phyloP scores from a whole-genome alignment of 2,329 filamentous ascomycete species.

The Verticillium isaacii region DNA sequence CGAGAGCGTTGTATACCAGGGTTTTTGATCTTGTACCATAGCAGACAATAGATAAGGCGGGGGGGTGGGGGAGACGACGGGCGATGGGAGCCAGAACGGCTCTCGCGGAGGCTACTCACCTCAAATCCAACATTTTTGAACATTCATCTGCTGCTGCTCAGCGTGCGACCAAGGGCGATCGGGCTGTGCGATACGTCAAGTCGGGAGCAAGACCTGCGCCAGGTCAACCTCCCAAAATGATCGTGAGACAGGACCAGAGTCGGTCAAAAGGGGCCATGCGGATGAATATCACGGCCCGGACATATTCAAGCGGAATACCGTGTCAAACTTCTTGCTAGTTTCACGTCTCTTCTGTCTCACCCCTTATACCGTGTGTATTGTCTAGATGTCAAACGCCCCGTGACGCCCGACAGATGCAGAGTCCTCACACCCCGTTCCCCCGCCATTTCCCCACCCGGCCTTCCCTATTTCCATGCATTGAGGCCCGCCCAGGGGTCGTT shows the following conservation, averaged over 20 bases:
- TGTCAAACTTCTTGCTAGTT: not conserved
- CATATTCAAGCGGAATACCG: too few species aligned
- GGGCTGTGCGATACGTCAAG: too few species aligned
- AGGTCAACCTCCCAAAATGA: too few species aligned
- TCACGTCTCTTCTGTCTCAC: not conserved
- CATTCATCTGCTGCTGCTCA: not conserved
- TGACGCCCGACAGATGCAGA: not conserved
- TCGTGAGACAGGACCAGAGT: too few species aligned
- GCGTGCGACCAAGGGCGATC: not conserved
- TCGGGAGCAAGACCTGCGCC: too few species aligned
- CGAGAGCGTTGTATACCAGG: constrained; percentile 11
- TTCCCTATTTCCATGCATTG: constrained; percentile 43
- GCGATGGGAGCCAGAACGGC: constrained; percentile 10
- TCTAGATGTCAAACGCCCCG: not conserved
- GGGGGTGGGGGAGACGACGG: not conserved
- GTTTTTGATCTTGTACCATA: not conserved
- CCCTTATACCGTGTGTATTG: not conserved
- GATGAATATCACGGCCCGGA: not conserved
- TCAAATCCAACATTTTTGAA: constrained; percentile 12
- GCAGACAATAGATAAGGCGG: not conserved
- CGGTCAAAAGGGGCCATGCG: too few species aligned
- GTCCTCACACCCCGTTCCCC: not conserved
- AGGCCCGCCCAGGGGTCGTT: constrained; percentile 48
- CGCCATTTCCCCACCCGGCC: not conserved
- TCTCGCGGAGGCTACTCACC: constrained; percentile 29